A percentile compares a stretch with the other conserved stretches of the same genome.
Evolutionary conservation across 2,329 filamentous ascomycete species (phyloP).

Genomic region (Rutstroemia sp.): DNA sequence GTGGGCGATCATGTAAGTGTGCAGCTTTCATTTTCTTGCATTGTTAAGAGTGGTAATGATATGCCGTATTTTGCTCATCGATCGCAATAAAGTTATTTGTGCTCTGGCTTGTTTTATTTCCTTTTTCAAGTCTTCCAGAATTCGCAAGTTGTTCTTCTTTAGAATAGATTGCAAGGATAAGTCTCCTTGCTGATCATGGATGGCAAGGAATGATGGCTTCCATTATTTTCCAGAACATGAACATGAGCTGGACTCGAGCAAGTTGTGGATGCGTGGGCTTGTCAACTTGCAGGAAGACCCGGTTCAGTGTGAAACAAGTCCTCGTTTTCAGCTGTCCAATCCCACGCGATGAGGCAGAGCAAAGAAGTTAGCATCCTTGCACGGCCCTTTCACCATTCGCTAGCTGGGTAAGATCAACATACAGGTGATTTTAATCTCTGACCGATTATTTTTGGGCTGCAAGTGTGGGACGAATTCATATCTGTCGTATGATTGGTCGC

Average conservation of each 20-base stretch:
- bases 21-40: slow-evolving; percentile 11
- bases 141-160: slow-evolving; percentile 23
- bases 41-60: slow-evolving; percentile 5
- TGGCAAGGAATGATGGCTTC: slow-evolving; percentile 19
- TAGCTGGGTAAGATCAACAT: slow-evolving; percentile 16
- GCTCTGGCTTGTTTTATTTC: neutral
- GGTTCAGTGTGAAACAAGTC: too few species aligned
- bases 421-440: slow-evolving; percentile 7
- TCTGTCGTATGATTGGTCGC: neutral
- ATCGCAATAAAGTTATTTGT: slow-evolving; percentile 1
- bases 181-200: slow-evolving; percentile 1
- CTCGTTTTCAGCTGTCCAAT: slow-evolving; percentile 23
- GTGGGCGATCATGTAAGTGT: slow-evolving; percentile 38
- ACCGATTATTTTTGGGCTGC: neutral
- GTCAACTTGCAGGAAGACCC: too few species aligned
- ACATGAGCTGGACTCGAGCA: slow-evolving; percentile 15
- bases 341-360: slow-evolving; percentile 13
- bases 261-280: slow-evolving; percentile 12
- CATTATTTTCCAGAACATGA: slow-evolving; percentile 26
- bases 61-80: neutral
- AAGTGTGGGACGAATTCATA: neutral
- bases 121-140: slow-evolving; percentile 2
- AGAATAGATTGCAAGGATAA: slow-evolving; percentile 9
- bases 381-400: slow-evolving; percentile 17
- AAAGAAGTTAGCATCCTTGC: slow-evolving; percentile 8